Percentiles rank a stretch among this genome's conserved stretches.
These are phyloP conservation scores for Tricholoma sp. DNA, from an alignment of 768 basidiomycete genomes.

Conservation along the genomic window DNA sequence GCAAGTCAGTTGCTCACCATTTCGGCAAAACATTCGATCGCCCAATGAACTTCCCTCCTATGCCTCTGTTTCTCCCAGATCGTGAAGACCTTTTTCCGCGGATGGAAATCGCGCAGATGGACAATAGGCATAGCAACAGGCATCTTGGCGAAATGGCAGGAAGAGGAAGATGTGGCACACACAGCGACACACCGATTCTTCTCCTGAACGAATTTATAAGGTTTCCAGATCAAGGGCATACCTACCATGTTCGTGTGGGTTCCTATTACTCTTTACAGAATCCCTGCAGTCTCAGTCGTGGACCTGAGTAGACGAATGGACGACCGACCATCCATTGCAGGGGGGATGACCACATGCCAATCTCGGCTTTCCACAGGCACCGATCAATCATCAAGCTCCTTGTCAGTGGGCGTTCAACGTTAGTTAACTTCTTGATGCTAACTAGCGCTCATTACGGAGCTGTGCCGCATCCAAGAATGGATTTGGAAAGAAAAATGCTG, in stretches of 20 bases:
- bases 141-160: constrained; percentile 10
- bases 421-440: no score
- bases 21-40: constrained; percentile 59
- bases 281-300: no score
- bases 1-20: constrained; percentile 31
- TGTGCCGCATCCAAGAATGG: no score
- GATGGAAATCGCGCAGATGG: constrained; percentile 37
- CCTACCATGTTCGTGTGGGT: neutral
- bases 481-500: no score
- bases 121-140: constrained; percentile 21
- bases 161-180: neutral
- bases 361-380: no score
- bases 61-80: constrained; percentile 49
- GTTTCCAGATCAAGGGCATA: neutral
- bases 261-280: no score
- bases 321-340: no score
- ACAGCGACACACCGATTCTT: neutral
- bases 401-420: no score
- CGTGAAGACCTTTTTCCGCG: constrained; percentile 33
- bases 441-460: no score
- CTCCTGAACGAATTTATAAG: neutral
- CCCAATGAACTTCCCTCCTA: constrained; percentile 39
- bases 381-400: no score
- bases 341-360: no score
- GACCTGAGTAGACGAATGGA: no score